Evolutionary conservation across 306 rosid species (phyloP), one percentile per base, ranked within the genome.

Genomic region (Casuarina glauca): DNA sequence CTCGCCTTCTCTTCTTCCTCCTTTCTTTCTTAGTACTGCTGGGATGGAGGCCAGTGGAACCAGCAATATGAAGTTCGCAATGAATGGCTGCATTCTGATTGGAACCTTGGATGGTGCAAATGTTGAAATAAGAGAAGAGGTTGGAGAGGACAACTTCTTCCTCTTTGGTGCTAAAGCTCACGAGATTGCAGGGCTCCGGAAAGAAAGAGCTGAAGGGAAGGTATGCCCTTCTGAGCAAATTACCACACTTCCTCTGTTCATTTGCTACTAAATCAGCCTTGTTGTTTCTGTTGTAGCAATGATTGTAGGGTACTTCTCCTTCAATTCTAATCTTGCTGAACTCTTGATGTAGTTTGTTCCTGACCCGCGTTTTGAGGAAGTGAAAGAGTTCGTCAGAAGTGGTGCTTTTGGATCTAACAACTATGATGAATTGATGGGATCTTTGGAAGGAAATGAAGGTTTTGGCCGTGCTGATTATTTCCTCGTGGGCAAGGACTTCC

Each of bases 41-140:
- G 99, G 99, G 70, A 96, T 96, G 99, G 99, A 96, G 79, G 99
- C 99, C 83, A 93, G 99, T 85, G 99, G 99, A 85, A 96, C 99
- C 44, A 93, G 99, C 87, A 96, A 93, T 89, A 96, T 96, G 99
- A 96, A 96, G 84, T 96, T 96, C 81, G 90, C 97, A 42, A 93
- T 96, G 97, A 96, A 93, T 71, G 99, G 99, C 53, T 96, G 99
- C 86, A 51, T 96, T 78, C 88, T 86, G 79, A 96, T 96, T 84
- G 99, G 99, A 74, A 96, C 98, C 71, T 86, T 96, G 83, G 99
- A 96, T 78, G 99, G 99, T 51, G 99, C 99, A 85, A 96, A 96
- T 79, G 99, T 96, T 72, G 99, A 96, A 85, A 96, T 96, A 78
- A 87, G 98, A 76, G 81, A 96, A 82, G 99, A 96, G 88, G 98